phyloP scores from a whole-genome alignment of 345 rosid species.

The Bretschneidera sinensis region DNA sequence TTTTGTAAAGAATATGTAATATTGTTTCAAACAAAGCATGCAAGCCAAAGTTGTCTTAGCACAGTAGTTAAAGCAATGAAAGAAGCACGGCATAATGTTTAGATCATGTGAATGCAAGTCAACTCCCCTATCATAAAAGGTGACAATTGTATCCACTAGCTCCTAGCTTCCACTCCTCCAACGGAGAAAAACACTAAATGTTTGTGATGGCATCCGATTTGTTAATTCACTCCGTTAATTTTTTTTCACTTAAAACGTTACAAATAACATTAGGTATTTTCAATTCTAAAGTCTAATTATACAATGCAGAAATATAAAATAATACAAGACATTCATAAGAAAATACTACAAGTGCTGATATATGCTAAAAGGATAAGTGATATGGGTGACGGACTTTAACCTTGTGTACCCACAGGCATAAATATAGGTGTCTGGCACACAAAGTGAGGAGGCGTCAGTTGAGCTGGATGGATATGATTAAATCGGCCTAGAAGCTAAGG shows the following conservation, averaged over 20 bases:
- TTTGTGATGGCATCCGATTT: not conserved
- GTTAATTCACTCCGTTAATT: not conserved
- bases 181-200: not conserved
- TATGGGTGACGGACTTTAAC: constrained; percentile 24
- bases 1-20: too few relatives aligned
- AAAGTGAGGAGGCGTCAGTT: constrained; percentile 63
- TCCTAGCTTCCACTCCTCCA: not conserved
- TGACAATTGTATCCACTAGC: too few relatives aligned
- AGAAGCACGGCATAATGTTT: too few relatives aligned
- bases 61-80: too few relatives aligned
- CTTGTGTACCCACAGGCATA: constrained; percentile 91
- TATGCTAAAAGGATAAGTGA: not conserved
- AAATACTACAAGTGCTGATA: not conserved
- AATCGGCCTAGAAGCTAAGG: constrained; percentile 59
- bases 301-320: too few relatives aligned
- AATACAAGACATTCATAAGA: not conserved
- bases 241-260: not conserved
- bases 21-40: too few relatives aligned
- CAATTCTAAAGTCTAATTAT: not conserved
- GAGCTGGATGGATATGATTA: constrained; percentile 80
- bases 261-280: not conserved
- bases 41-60: too few relatives aligned
- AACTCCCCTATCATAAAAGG: too few relatives aligned
- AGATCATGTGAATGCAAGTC: too few relatives aligned
- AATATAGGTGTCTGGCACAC: constrained; percentile 70